These are phyloP conservation scores for Candida schatavii DNA, from an alignment of 805 yeast species.

Conservation along the genomic window DNA sequence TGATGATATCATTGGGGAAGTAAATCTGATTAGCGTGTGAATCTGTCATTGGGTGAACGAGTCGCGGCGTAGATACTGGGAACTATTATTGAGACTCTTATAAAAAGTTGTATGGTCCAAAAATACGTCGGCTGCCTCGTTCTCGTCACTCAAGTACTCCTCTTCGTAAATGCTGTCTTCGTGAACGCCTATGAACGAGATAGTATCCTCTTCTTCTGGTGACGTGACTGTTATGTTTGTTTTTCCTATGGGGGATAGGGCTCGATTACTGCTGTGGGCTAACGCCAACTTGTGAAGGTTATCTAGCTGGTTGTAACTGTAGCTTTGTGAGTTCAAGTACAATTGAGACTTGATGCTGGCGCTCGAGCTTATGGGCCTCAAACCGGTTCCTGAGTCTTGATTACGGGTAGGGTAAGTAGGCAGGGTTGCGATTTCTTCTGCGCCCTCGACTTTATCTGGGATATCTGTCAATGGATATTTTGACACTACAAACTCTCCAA, in stretches of 20 bases:
- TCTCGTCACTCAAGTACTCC: neutral
- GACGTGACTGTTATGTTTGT: neutral
- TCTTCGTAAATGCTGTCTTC: neutral
- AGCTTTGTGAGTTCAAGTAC: neutral
- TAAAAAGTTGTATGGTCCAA: constrained; percentile 14
- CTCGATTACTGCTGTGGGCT: neutral
- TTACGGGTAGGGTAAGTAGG: too few relatives aligned
- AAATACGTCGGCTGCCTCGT: constrained; percentile 5
- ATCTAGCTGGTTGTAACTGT: neutral
- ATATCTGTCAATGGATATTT: neutral
- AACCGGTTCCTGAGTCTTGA: neutral
- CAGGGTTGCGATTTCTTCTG: neutral
- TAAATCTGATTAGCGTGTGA: constrained; percentile 22
- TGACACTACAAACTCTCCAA: constrained; percentile 1
- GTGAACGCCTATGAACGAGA: neutral
- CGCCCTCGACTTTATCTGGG: neutral
- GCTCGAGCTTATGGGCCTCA: neutral
- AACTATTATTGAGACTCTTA: constrained; percentile 35
- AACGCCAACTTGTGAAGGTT: neutral
- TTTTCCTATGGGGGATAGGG: neutral
- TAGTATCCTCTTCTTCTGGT: neutral
- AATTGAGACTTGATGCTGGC: neutral
- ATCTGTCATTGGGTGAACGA: constrained; percentile 29
- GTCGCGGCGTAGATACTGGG: constrained; percentile 41
- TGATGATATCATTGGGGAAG: constrained; percentile 31